These are phyloP conservation scores for Mucor plumbeus DNA, from an alignment of 371 early-diverging fungal genomes.

Conservation along the genomic window DNA sequence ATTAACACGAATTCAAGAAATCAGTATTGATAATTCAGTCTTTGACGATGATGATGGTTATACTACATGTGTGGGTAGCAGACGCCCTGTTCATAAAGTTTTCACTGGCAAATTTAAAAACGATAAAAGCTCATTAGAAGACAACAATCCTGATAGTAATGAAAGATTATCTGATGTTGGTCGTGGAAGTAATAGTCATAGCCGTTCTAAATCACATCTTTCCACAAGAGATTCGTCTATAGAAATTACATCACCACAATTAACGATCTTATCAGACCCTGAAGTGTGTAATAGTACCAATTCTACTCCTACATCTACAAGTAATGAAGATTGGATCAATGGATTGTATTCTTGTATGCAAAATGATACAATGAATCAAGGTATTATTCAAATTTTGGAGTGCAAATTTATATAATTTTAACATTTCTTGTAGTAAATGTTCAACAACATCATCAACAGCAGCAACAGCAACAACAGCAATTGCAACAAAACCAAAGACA, in stretches of 20 bases:
- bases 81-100: not conserved
- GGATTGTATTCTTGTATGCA: slow-evolving; percentile 41
- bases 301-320: slow-evolving; percentile 31
- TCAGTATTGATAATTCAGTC: slow-evolving; percentile 29
- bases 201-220: not conserved
- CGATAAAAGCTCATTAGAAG: not conserved
- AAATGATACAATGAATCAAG: slow-evolving; percentile 11
- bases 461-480: not conserved
- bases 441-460: slow-evolving; percentile 1
- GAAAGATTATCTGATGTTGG: slow-evolving; percentile 29
- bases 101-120: not conserved
- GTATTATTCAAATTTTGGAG: slow-evolving; percentile 12
- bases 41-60: slow-evolving; percentile 2
- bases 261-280: slow-evolving; percentile 16
- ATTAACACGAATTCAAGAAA: slow-evolving; percentile 34
- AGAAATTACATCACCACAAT: slow-evolving; percentile 10
- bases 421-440: not conserved
- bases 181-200: slow-evolving; percentile 12
- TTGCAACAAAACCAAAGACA: not conserved
- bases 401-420: not conserved
- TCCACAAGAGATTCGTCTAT: not conserved
- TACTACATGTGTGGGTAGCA: not conserved
- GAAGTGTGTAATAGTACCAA: slow-evolving; percentile 25
- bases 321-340: slow-evolving; percentile 50
- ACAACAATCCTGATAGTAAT: too few relatives aligned